A percentile compares a stretch with the other conserved stretches of the same genome.
These are phyloP conservation scores for Sungouiozyma ichnusensis DNA, from an alignment of 805 yeast genomes.

Conservation along the genomic window DNA sequence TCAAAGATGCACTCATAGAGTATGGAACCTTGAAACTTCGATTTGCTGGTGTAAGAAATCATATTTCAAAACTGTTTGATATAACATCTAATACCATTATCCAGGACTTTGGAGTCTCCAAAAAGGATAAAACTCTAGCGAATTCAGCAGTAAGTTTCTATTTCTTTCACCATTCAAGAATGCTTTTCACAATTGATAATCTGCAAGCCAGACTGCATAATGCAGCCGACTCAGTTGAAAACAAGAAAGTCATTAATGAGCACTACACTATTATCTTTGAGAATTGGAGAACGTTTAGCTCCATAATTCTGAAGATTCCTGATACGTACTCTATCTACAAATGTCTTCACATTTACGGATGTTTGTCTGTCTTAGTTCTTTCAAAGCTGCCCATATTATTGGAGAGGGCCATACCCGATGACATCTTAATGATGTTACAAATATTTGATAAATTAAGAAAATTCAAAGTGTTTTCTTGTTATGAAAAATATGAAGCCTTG, in stretches of 20 bases:
- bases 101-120: conserved; percentile 1
- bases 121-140: conserved; percentile 7
- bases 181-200: conserved; percentile 12
- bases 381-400: conserved; percentile 1
- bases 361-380: conserved; percentile 4
- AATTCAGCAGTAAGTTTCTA: conserved; percentile 11
- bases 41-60: conserved; percentile 15
- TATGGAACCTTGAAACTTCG: conserved; percentile 8
- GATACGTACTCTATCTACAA: conserved; percentile 4
- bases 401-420: conserved; percentile 4
- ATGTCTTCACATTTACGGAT: conserved; percentile 2
- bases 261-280: not conserved
- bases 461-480: conserved; percentile 3
- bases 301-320: conserved; percentile 1
- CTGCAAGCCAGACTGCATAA: conserved; percentile 12
- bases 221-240: conserved; percentile 1
- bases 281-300: conserved; percentile 7
- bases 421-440: conserved; percentile 1
- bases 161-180: conserved; percentile 7
- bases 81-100: conserved; percentile 6
- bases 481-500: conserved; percentile 9
- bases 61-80: conserved; percentile 13
- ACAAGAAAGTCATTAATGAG: not conserved
- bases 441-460: conserved; percentile 4
- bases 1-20: conserved; percentile 13